Conservation (phyloP, 2,329 filamentous ascomycete species). For the Aspergillus nomiae region DNA sequence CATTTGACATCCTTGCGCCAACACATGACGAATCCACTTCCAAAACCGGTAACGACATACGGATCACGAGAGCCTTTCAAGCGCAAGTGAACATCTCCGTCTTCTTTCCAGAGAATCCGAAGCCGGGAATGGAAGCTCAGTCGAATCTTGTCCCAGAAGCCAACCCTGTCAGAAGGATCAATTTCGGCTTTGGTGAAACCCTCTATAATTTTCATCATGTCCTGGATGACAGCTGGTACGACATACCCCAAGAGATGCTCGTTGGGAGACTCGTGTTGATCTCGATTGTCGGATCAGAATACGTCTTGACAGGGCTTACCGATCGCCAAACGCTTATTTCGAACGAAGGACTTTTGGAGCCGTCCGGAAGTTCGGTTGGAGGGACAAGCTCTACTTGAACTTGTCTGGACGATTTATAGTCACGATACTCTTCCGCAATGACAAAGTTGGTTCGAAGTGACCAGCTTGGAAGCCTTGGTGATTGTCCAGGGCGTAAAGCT, state of each 20-base stretch:
- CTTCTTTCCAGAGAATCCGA: constrained; percentile 87
- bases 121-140: constrained; percentile 92
- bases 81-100: constrained; percentile 91
- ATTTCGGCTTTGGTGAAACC: constrained; percentile 95
- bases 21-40: constrained; percentile 96
- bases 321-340: constrained; percentile 85
- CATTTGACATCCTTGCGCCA: constrained; percentile 94
- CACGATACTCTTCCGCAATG: constrained; percentile 88
- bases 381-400: constrained; percentile 85
- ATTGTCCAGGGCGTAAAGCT: constrained; percentile 75
- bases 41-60: constrained; percentile 88
- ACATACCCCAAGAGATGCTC: constrained; percentile 93
- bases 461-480: constrained; percentile 75
- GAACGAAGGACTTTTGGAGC: constrained; percentile 65
- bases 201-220: constrained; percentile 99
- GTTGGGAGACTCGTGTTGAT: constrained; percentile 93
- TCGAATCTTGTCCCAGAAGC: constrained; percentile 98
- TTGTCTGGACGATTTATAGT: constrained; percentile 74
- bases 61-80: constrained; percentile 89
- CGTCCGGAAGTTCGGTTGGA: constrained; percentile 59
- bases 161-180: constrained; percentile 88
- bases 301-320: constrained; percentile 93
- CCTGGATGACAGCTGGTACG: constrained; percentile 95
- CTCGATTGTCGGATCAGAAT: constrained; percentile 86
- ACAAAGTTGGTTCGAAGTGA: constrained; percentile 90